These are phyloP conservation scores for Somion occarium DNA, from an alignment of 1,284 basidiomycete genomes.

Conservation along the genomic window DNA sequence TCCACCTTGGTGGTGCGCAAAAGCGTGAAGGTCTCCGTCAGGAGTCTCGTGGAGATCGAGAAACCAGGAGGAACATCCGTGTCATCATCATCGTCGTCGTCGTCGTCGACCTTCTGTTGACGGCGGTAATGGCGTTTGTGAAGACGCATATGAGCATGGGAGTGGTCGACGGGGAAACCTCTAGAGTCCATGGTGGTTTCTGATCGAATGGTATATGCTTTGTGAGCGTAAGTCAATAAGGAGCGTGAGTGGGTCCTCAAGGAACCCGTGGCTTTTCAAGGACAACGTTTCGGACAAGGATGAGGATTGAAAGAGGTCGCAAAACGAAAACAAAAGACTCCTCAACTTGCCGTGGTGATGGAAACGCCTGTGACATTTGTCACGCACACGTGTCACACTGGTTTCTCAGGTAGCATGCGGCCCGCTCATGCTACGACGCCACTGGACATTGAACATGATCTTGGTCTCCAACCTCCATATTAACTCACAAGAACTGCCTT, in stretches of 20 bases:
- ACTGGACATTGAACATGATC: no score
- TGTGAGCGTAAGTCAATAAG: slow-evolving; percentile 13
- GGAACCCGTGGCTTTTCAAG: background rate
- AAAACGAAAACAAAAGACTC: no score
- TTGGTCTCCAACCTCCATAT: no score
- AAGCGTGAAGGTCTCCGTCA: slow-evolving; percentile 9
- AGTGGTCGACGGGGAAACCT: slow-evolving; percentile 11
- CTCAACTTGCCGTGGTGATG: no score
- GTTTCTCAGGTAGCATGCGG: no score
- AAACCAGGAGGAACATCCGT: slow-evolving; percentile 6
- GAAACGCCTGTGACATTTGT: no score
- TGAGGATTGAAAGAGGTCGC: no score
- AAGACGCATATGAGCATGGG: slow-evolving; percentile 9
- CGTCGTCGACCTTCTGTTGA: background rate
- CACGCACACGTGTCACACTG: no score
- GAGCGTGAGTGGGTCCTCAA: slow-evolving; percentile 9
- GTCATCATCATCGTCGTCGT: background rate
- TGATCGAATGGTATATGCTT: slow-evolving; percentile 8
- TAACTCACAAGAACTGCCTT: no score
- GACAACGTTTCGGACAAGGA: no score
- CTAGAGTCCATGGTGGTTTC: slow-evolving; percentile 1
- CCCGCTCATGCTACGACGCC: no score
- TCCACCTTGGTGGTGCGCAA: slow-evolving; percentile 7
- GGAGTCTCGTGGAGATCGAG: slow-evolving; percentile 7
- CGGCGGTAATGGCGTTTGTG: slow-evolving; percentile 8